These are phyloP conservation scores for Malus hybrid DNA, from an alignment of 331 rosid genomes.

Conservation along the genomic window DNA sequence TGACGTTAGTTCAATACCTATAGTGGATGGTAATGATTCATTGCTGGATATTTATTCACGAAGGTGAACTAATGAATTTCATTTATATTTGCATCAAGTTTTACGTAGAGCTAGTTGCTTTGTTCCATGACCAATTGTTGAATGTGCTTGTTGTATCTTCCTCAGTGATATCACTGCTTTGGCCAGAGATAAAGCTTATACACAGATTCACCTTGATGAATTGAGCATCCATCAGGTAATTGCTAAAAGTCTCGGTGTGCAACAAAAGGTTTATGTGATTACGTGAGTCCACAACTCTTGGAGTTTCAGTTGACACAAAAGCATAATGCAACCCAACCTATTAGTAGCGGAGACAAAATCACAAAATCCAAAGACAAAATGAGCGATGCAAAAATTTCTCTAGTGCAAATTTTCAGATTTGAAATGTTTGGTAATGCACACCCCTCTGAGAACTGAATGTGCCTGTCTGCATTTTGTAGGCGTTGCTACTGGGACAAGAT, in stretches of 20 bases:
- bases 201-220: conserved; percentile 73
- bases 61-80: conserved; percentile 37
- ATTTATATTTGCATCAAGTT: background rate
- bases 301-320: background rate
- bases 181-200: conserved; percentile 91
- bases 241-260: background rate
- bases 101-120: background rate
- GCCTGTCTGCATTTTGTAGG: conserved; percentile 31
- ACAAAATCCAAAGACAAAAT: background rate
- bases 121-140: background rate
- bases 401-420: background rate
- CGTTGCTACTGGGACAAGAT: conserved; percentile 82
- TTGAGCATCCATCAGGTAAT: conserved; percentile 84
- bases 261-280: background rate
- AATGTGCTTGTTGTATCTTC: conserved; percentile 10
- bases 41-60: conserved; percentile 91
- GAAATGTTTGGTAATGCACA: background rate
- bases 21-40: conserved; percentile 81
- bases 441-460: background rate
- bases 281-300: background rate
- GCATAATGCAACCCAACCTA: background rate
- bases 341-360: background rate
- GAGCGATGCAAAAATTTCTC: background rate
- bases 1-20: conserved; percentile 89
- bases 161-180: conserved; percentile 91